phyloP scores from a whole-genome alignment of 306 rosid genomes.

The Prosopis cineraria region DNA sequence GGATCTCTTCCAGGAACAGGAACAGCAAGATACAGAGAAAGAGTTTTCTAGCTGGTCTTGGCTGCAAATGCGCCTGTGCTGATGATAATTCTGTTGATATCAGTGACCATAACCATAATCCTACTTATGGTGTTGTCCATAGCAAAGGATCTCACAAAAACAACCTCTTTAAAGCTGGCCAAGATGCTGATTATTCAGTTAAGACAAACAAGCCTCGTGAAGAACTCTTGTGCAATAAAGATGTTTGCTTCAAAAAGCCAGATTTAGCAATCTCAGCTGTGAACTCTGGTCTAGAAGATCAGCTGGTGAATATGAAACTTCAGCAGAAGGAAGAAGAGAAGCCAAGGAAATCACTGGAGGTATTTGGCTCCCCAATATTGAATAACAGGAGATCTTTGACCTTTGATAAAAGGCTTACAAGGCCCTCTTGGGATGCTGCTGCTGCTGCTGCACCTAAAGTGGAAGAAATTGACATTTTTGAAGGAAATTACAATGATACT shows the following conservation, averaged over 20 bases:
- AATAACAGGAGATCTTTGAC: conserved; percentile 47
- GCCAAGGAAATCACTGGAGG: conserved; percentile 67
- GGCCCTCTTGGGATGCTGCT: conserved; percentile 40
- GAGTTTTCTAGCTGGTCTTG: conserved; percentile 58
- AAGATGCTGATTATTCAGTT: conserved; percentile 34
- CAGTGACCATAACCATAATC: conserved; percentile 39
- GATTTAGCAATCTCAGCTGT: conserved; percentile 41
- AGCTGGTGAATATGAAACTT: conserved; percentile 36
- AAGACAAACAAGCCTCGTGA: conserved; percentile 38
- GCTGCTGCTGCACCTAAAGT: conserved; percentile 18
- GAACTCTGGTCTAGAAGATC: conserved; percentile 32
- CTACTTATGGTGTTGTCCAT: conserved; percentile 29
- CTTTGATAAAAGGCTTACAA: conserved; percentile 53
- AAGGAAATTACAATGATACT: conserved; percentile 46
- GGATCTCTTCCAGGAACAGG: conserved; percentile 19
- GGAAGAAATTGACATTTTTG: conserved; percentile 43
- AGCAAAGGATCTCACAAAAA: conserved; percentile 35
- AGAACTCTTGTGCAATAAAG: conserved; percentile 33
- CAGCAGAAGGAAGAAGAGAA: conserved; percentile 39
- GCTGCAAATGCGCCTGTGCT: conserved; percentile 66
- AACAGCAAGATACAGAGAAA: conserved; percentile 41
- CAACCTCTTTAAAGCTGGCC: conserved; percentile 30
- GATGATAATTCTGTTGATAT: conserved; percentile 66
- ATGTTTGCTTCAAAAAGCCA: conserved; percentile 38
- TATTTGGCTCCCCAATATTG: conserved; percentile 65